These are phyloP conservation scores for Magnaporthiopsis incrustans DNA, from an alignment of 2,329 filamentous ascomycete genomes.

Conservation along the genomic window DNA sequence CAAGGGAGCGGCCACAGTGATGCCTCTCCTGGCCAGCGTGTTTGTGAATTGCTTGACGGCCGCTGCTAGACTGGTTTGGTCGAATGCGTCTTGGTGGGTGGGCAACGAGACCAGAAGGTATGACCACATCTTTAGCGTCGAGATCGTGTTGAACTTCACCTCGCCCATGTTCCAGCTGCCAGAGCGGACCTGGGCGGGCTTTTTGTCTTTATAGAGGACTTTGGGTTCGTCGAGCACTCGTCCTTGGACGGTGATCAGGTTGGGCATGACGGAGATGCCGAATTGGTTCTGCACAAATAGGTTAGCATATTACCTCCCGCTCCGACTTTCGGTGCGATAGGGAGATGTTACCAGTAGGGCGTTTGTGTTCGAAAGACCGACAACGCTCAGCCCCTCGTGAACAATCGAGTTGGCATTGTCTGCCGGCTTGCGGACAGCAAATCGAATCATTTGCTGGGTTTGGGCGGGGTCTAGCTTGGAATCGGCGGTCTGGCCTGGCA, in stretches of 20 bases:
- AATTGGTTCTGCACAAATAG: conserved; percentile 33
- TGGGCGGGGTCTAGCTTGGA: conserved; percentile 52
- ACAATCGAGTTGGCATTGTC: conserved; percentile 61
- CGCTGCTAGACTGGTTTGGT: not conserved
- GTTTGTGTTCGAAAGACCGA: conserved; percentile 41
- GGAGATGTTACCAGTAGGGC: conserved; percentile 5
- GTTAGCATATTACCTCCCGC: not conserved
- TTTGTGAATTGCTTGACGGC: conserved; percentile 5
- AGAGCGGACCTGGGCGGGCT: conserved; percentile 14
- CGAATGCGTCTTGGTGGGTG: not conserved
- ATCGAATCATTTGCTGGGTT: conserved; percentile 60
- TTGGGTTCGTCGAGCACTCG: conserved; percentile 38
- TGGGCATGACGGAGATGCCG: conserved; percentile 35
- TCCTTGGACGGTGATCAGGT: conserved; percentile 54
- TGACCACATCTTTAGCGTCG: conserved; percentile 32
- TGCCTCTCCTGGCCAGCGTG: conserved; percentile 11
- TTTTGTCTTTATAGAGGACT: conserved; percentile 39
- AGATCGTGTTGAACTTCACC: conserved; percentile 38
- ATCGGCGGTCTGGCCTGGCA: conserved; percentile 56
- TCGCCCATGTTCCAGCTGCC: conserved; percentile 54
- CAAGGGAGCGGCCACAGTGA: conserved; percentile 2
- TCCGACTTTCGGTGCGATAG: not conserved
- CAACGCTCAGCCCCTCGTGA: conserved; percentile 44
- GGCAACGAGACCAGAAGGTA: conserved; percentile 17
- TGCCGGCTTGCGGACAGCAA: conserved; percentile 59